Evolutionary conservation across 2,329 filamentous ascomycete genomes (phyloP), one percentile per base, ranked within the genome.

Genomic region (Aciculosporium take): DNA sequence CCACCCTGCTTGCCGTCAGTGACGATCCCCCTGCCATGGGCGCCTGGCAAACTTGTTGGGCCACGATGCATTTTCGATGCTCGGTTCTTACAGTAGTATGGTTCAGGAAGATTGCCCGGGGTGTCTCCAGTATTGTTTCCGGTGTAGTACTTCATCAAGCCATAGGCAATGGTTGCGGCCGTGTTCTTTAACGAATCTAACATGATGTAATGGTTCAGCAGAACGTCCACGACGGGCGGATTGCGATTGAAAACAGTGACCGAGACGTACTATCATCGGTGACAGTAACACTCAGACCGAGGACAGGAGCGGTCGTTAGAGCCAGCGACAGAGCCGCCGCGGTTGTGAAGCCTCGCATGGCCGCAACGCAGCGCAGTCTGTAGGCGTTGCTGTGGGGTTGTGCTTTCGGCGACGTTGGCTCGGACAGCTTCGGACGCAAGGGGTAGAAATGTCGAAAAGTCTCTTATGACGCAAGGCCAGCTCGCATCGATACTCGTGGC

Each of bases 111-210:
- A 56, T 76, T 76, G 23, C 73, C 73, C 2, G 74, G 68, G 0
- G 62, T 62, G 48, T 76, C 72, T 43, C 73, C 73, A 0, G 73
- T 74, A 49, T 72, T 69, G 57, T 76, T 76, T 43, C 73, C 73
- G 0, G 66, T 68, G 49, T 74, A 74, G 50, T 60, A 73, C 32
- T 61, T 66, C 51, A 69, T 59, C 39, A 71, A 46, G 18, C 64
- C 66, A 41, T 57, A 68, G 23, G 67, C 69, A 42, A 70, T 62
- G 15, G 65, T 68, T 38, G 56, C 56, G 2, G 70, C 67, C 1
- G 67, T 67, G 7, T 60, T 53, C 45, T 69, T 72, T 41, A 76
- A 53, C 0, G 72, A 74, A 37, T 59, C 71, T 74, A 29, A 29
- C 8, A 23, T 24, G 15, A 18, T 12, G 12, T 10, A 4, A 8